These are phyloP conservation scores for Termitomyces sp. DNA, from an alignment of 768 basidiomycete species.

Conservation along the genomic window DNA sequence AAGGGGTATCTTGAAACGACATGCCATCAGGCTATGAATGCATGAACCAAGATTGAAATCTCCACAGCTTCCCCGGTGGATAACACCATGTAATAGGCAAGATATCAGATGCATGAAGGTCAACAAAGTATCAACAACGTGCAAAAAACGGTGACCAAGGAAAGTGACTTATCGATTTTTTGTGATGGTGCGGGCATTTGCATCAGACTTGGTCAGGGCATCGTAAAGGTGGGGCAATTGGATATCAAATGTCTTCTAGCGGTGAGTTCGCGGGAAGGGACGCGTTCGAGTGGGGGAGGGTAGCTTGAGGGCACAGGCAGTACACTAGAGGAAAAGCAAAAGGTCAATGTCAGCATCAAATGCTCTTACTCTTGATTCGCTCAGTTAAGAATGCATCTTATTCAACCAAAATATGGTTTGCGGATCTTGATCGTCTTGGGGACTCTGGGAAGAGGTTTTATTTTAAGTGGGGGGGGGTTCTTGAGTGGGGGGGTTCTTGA, in stretches of 20 bases:
- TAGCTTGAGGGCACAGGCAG: neutral
- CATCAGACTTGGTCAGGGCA: neutral
- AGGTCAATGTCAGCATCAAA: neutral
- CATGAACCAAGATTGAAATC: neutral
- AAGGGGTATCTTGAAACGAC: no score
- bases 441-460: neutral
- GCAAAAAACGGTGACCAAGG: neutral
- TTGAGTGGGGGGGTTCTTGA: neutral
- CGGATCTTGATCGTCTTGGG: neutral
- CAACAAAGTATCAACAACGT: neutral
- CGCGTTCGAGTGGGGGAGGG: neutral
- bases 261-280: neutral
- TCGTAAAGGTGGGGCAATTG: no score
- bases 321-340: neutral
- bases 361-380: neutral
- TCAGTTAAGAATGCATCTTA: neutral
- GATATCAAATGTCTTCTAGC: neutral
- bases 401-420: neutral
- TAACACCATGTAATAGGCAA: neutral
- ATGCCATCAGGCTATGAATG: neutral
- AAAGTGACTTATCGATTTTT: neutral
- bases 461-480: neutral
- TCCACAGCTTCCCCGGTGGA: neutral
- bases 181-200: neutral
- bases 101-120: neutral